Percentiles rank a stretch among this genome's conserved stretches.
These are phyloP conservation scores for Dianthus caryophyllus DNA, from an alignment of 148 eudicot species.

Conservation along the genomic window DNA sequence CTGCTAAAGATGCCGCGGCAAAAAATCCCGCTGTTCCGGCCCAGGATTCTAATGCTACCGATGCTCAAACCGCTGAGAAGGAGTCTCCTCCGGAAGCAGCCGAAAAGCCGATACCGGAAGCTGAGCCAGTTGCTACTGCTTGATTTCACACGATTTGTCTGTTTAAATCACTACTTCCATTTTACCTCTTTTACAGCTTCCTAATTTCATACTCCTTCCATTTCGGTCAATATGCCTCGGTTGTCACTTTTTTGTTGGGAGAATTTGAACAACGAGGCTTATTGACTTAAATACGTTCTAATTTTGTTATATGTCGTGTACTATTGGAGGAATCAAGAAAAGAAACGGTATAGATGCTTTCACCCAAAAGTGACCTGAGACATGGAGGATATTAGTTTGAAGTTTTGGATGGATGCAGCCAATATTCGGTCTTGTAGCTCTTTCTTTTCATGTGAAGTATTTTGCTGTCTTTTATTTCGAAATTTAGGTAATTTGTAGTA, in stretches of 20 bases:
- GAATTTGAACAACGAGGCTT: too few species aligned
- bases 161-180: conserved; percentile 10
- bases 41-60: conserved; percentile 26
- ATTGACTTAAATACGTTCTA: not conserved
- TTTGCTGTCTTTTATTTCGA: conserved; percentile 24
- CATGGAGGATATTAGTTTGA: conserved; percentile 12
- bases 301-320: conserved; percentile 17
- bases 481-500: conserved; percentile 18
- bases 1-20: conserved; percentile 32
- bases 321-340: conserved; percentile 14
- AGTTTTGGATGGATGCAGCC: conserved; percentile 5
- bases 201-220: conserved; percentile 13
- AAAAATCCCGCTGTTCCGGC: conserved; percentile 17
- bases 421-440: conserved; percentile 8
- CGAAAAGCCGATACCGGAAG: conserved; percentile 42
- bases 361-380: conserved; percentile 1
- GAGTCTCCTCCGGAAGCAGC: conserved; percentile 37
- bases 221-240: not conserved
- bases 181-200: conserved; percentile 8
- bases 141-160: conserved; percentile 19
- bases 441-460: conserved; percentile 1
- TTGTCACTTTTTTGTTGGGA: too few species aligned
- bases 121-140: conserved; percentile 35
- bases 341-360: conserved; percentile 13
- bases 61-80: conserved; percentile 28